Base-by-base conservation (phyloP, 371 early-diverging fungal species). In the Apophysomyces elegans region DNA sequence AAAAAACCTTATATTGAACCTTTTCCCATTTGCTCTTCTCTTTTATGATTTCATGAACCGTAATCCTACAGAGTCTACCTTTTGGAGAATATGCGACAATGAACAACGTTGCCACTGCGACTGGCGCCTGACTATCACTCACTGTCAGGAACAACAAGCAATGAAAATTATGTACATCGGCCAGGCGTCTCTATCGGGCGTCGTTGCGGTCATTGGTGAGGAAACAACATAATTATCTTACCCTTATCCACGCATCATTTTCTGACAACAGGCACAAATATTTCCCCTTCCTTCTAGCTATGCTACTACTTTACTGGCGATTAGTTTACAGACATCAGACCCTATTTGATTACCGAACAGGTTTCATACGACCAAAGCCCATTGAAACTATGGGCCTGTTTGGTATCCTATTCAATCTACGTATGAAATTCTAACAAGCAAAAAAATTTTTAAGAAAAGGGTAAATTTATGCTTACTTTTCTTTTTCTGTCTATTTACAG, bases 291-390 rank as follows among this genome's bases (percentile, higher is more conserved):
- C 3, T 26, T 26, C 3, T 26, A 71, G 71, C 67, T 37, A 36
- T 46, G 7, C 4, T 50, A n/a, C 8, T 66, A 16, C 38, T 73
- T 9, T 41, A 60, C 59, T 69, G 67, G 41, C 69, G 73, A 11
- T 38, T 69, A 32, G 38, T 57, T n/a, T 45, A 59, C 9, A 66
- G 59, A n/a, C 61, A 69, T 21, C 73, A 73, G 59, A 46, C 56
- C 13, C 11, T 68, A 13, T 66, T 66, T 39, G 73, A 73, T 54
- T 58, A 18, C 37, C 64, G 69, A 8, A 46, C 61, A 3, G 67
- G 69, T 8, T 63, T 66, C 41, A 61, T 68, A n/a, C 45, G 73
- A 46, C 73, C 73, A 36, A 69, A 69, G 32, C 73, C 73, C 3
- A 64, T 73, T n/a, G 73, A 73, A 54, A 50, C 66, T 2, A 63